phyloP scores from a whole-genome alignment of 805 yeast genomes.

The Pichia gijzeniarum region DNA sequence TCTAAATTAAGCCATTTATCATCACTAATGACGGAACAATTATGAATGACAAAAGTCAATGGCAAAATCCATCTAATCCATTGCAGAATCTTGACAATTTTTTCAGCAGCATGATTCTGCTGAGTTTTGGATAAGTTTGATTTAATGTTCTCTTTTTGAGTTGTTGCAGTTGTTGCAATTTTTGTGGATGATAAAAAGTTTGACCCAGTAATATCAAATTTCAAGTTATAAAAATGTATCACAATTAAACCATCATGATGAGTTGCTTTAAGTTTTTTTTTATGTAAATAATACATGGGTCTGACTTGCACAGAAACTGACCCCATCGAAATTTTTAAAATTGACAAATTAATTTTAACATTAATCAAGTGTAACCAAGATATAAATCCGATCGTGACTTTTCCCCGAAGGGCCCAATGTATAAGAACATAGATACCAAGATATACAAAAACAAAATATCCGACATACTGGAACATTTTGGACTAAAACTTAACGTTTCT shows the following conservation, averaged over 20 bases:
- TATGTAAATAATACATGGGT: conserved; percentile 16
- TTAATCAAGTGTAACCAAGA: conserved; percentile 22
- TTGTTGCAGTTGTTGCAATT: background rate
- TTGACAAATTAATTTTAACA: conserved; percentile 11
- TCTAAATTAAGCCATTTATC: conserved; percentile 8
- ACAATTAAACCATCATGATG: conserved; percentile 17
- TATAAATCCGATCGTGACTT: conserved; percentile 19
- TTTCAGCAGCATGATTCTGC: background rate
- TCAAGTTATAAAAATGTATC: conserved; percentile 11
- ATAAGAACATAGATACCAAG: conserved; percentile 4
- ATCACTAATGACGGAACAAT: conserved; percentile 4
- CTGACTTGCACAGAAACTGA: conserved; percentile 16
- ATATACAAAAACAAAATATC: conserved; percentile 4
- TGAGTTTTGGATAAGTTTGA: background rate
- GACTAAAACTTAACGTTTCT: background rate
- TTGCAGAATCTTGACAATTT: conserved; percentile 1
- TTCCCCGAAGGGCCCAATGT: conserved; percentile 17
- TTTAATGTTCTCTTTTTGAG: background rate
- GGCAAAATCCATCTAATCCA: conserved; percentile 12
- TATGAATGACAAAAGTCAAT: conserved; percentile 13
- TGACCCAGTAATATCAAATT: background rate
- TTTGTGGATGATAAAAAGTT: background rate
- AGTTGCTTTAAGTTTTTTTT: conserved; percentile 10
- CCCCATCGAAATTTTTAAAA: conserved; percentile 9
- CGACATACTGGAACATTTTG: conserved; percentile 1